A percentile compares a stretch with the other conserved stretches of the same genome.
These are phyloP conservation scores for Gastrolobium villosum DNA, from an alignment of 306 rosid genomes.

Conservation along the genomic window DNA sequence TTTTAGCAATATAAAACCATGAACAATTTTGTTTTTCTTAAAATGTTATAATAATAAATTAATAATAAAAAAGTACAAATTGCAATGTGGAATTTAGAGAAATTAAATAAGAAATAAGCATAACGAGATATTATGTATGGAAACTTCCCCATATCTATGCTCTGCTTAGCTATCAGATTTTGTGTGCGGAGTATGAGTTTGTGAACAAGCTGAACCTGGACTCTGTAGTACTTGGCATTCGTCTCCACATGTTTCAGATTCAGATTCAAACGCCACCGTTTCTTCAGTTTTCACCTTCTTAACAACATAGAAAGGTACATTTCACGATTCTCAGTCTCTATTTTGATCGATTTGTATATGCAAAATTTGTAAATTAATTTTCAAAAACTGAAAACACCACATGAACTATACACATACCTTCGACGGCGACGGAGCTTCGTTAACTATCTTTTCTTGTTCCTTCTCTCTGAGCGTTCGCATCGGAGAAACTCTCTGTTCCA, in stretches of 20 bases:
- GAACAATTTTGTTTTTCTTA: constrained; percentile 25
- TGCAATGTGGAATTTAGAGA: neutral
- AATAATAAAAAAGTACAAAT: neutral
- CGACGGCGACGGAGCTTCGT: constrained; percentile 46
- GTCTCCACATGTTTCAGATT: constrained; percentile 55
- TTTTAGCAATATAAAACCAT: neutral
- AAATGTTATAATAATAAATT: neutral
- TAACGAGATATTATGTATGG: constrained; percentile 67
- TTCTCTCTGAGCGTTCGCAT: constrained; percentile 81
- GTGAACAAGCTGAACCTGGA: constrained; percentile 67
- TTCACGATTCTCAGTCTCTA: constrained; percentile 26
- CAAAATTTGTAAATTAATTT: neutral
- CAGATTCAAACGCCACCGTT: constrained; percentile 48
- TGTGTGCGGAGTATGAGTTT: constrained; percentile 46
- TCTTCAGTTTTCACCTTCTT: constrained; percentile 58
- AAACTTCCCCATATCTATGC: constrained; percentile 4
- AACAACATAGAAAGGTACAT: constrained; percentile 14
- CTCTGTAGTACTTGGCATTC: constrained; percentile 56
- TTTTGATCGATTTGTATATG: neutral
- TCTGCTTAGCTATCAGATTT: constrained; percentile 35
- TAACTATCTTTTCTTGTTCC: constrained; percentile 64
- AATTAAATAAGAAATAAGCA: constrained; percentile 18
- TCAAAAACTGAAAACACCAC: neutral
- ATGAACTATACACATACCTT: constrained; percentile 46
- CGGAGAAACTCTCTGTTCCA: constrained; percentile 78